Evolutionary conservation across 208 protist species (phyloP), one percentile per base, ranked within the genome.

Genomic region (Leishmania tarentolae): DNA sequence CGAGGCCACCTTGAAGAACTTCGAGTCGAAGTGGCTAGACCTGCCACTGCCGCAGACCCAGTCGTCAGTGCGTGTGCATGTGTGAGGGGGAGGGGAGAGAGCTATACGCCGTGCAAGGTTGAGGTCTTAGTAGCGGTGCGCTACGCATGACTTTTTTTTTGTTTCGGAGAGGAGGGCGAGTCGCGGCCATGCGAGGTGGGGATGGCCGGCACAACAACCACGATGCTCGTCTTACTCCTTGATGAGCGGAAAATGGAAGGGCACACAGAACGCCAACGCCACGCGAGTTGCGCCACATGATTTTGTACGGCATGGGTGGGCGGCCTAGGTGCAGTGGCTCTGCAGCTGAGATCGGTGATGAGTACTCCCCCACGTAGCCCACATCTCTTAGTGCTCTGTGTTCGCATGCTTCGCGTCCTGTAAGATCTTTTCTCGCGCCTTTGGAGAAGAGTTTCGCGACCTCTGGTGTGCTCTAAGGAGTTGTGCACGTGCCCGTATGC

Each of bases 1-100:
- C 37, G 69, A 77, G 6, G 35, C 81, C 17, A 80, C 83, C 15
- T 69, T 95, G 61, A 46, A 74, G 44, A 52, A 85, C 37, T 95
- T 95, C 69, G 91, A 95, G 73, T 63, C 61, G 53, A 87, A 84
- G 42, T 95, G 89, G 91, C 77, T 95, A 42, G 91, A 88, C 44
- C 21, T 95, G 37, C 89, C 89, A 28, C 65, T 86, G 68, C 76
- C 89, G 9, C 31, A 46, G 52, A 7, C 1, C 21, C 74, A 42
- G 31, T 19, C 56, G 11, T 66, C 6, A 65, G 50, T 46, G 52
- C 5, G 52, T n/a, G n/a, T n/a, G n/a, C n/a, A n/a, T n/a, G n/a
- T n/a, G n/a, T n/a, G n/a, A n/a, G n/a, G n/a, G n/a, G n/a, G n/a
- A n/a, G n/a, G n/a, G n/a, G n/a, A n/a, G 50, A 42, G 47, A 44